Conservation (phyloP, 78 protist genomes). For the Dictyostelium capitatum region DNA sequence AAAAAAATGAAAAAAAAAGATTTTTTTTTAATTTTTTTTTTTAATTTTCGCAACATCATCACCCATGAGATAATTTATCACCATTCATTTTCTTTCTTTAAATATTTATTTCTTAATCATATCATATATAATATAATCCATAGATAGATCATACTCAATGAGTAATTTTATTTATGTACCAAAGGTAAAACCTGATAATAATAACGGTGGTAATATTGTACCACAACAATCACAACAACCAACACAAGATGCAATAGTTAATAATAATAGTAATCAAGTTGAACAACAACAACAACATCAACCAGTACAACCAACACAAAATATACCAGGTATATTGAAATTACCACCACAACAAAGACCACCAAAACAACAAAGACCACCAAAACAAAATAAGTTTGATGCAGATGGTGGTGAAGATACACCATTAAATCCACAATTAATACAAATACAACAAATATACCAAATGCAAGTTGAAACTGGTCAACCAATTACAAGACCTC, state of each 20-base stretch:
- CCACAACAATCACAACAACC: no score
- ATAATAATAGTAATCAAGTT: neutral
- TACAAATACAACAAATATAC: neutral
- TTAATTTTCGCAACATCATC: no score
- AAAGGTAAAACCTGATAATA: constrained; percentile 15
- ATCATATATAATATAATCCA: no score
- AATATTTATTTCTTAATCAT: no score
- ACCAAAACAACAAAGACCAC: constrained; percentile 27
- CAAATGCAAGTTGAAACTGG: neutral
- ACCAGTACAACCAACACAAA: neutral
- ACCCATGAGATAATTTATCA: no score
- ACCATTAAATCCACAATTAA: neutral
- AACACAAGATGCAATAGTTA: neutral
- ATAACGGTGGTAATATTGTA: neutral
- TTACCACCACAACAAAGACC: neutral
- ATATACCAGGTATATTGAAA: neutral
- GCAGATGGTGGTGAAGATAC: no score
- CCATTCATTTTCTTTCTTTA: no score
- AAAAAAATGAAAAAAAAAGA: no score
- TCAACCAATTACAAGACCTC: neutral
- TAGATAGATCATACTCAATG: neutral
- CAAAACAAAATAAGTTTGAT: neutral
- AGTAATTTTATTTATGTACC: constrained; percentile 15
- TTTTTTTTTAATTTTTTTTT: no score
- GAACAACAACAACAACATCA: neutral